phyloP scores from a whole-genome alignment of 768 basidiomycete species.

The Termitomyces sp. region DNA sequence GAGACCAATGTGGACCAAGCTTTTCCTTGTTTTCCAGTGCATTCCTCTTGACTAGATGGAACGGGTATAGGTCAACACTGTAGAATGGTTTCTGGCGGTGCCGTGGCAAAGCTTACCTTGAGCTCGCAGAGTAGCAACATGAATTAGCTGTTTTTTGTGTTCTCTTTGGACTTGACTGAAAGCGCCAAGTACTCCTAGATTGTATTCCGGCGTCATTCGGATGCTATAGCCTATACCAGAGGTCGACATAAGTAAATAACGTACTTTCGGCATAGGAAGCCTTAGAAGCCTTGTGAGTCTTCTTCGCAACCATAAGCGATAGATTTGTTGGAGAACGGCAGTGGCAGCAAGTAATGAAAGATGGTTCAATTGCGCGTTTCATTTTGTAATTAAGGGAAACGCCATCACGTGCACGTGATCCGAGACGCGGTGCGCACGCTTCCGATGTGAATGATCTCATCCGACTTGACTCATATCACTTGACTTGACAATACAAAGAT shows the following conservation, averaged over 20 bases:
- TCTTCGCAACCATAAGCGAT: slow-evolving; percentile 23
- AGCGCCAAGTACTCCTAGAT: slow-evolving; percentile 40
- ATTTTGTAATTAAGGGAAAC: not conserved
- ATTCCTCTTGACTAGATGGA: slow-evolving; percentile 34
- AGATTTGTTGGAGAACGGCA: not conserved
- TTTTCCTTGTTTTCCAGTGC: slow-evolving; percentile 37
- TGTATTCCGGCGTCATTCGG: not conserved
- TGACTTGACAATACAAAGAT: not conserved
- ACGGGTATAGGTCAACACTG: not conserved
- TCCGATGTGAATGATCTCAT: not conserved
- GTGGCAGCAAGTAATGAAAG: not conserved
- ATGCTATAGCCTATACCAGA: not conserved
- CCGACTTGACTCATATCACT: not conserved
- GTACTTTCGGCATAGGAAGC: slow-evolving; percentile 36
- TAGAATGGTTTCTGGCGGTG: not conserved
- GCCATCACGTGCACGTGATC: slow-evolving; percentile 11
- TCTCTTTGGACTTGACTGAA: slow-evolving; percentile 38
- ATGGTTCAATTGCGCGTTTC: not conserved
- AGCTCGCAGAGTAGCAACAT: slow-evolving; percentile 39
- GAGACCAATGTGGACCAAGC: slow-evolving; percentile 43
- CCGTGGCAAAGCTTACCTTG: slow-evolving; percentile 26
- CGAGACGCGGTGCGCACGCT: not conserved
- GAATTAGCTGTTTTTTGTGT: slow-evolving; percentile 37
- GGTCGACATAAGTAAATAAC: slow-evolving; percentile 9
- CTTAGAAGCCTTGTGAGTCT: slow-evolving; percentile 23